Conservation (phyloP, 257 asterid genomes). For the Gentiana straminea region DNA sequence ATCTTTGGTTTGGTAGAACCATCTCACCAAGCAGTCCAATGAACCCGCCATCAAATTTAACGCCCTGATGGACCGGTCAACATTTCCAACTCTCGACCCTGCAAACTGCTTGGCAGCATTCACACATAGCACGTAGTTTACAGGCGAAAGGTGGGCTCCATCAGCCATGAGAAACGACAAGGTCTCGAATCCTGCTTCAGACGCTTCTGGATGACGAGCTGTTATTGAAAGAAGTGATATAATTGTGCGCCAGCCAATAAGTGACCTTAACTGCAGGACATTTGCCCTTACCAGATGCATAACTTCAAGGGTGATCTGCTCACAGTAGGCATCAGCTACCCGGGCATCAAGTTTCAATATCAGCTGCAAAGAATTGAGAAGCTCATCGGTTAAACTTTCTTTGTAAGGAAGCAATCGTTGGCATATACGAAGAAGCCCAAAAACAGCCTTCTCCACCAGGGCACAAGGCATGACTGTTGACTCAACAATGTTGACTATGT, state of each 20-base stretch:
- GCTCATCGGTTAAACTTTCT: slow-evolving; percentile 83
- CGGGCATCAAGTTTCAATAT: slow-evolving; percentile 87
- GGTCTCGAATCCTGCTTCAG: slow-evolving; percentile 83
- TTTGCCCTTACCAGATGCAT: slow-evolving; percentile 85
- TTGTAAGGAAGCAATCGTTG: slow-evolving; percentile 90
- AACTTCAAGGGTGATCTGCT: slow-evolving; percentile 84
- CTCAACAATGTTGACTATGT: slow-evolving; percentile 69
- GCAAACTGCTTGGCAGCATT: slow-evolving; percentile 89
- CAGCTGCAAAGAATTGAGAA: slow-evolving; percentile 78
- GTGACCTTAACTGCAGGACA: slow-evolving; percentile 83
- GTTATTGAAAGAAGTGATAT: slow-evolving; percentile 76
- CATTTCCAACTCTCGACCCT: slow-evolving; percentile 70
- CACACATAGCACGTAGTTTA: slow-evolving; percentile 72
- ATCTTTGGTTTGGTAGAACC: slow-evolving; percentile 67
- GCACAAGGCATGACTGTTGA: slow-evolving; percentile 78
- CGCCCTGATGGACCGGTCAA: slow-evolving; percentile 61
- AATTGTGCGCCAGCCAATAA: slow-evolving; percentile 83
- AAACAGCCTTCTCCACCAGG: slow-evolving; percentile 89
- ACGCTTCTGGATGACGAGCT: slow-evolving; percentile 95
- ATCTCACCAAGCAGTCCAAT: slow-evolving; percentile 52
- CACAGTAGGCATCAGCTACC: slow-evolving; percentile 93
- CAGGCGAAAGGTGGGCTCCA: slow-evolving; percentile 78
- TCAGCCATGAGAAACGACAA: slow-evolving; percentile 73
- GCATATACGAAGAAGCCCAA: slow-evolving; percentile 87
- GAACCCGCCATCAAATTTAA: slow-evolving; percentile 89